Conservation (phyloP, 169 alveolate genomes). For the Cryptosporidium tyzzeri region DNA sequence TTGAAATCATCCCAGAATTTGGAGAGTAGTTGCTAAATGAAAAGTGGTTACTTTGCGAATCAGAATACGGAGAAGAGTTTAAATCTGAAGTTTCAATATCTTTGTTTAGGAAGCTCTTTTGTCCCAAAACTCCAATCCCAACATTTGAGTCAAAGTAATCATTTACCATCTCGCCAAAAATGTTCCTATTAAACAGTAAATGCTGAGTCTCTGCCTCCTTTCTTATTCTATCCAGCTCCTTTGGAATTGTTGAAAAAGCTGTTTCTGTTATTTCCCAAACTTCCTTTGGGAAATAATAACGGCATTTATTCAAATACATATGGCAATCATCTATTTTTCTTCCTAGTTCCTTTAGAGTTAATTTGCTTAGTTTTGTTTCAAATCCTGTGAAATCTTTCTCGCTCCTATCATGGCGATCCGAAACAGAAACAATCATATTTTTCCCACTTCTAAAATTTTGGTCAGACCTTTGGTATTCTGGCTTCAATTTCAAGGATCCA, state of each 20-base stretch:
- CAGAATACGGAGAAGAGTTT: not conserved
- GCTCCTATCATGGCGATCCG: not conserved
- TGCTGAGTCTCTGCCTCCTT: conserved; percentile 74
- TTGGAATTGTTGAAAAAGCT: conserved; percentile 65
- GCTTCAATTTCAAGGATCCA: conserved; percentile 12
- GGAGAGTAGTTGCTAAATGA: conserved; percentile 40
- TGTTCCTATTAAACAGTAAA: conserved; percentile 50
- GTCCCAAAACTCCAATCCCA: conserved; percentile 33
- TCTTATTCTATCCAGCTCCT: conserved; percentile 69
- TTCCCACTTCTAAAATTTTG: not conserved
- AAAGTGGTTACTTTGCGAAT: not conserved
- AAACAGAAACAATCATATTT: not conserved
- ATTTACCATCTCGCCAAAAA: conserved; percentile 69
- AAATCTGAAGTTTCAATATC: conserved; percentile 1
- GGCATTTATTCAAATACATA: conserved; percentile 49
- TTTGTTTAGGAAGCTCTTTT: conserved; percentile 31
- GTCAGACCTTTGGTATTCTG: conserved; percentile 10
- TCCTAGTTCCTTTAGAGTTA: conserved; percentile 30
- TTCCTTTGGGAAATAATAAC: conserved; percentile 70
- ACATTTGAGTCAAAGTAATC: conserved; percentile 14
- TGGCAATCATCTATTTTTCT: conserved; percentile 63
- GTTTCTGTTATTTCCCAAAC: conserved; percentile 73
- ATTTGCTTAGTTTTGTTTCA: not conserved
- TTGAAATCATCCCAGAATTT: conserved; percentile 23
- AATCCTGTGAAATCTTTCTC: not conserved